Conservation (phyloP, 169 alveolate genomes). For the Plasmodium adleri region DNA sequence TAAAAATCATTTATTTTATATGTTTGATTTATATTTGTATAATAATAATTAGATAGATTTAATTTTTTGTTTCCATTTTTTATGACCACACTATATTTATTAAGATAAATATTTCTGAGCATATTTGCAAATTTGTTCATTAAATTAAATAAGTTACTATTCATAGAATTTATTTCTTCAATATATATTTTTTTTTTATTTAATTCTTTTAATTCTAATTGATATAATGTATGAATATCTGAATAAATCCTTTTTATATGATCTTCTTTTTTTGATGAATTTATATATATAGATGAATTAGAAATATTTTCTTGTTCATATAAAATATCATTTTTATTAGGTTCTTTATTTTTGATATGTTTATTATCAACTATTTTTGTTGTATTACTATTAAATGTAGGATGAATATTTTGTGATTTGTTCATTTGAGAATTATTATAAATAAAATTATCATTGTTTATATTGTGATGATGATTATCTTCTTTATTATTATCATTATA, state of each 20-base stretch:
- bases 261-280: slow-evolving; percentile 5
- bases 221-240: slow-evolving; percentile 38
- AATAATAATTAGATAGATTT: slow-evolving; percentile 44
- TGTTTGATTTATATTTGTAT: slow-evolving; percentile 33
- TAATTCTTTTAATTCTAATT: slow-evolving; percentile 45
- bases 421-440: too few species aligned
- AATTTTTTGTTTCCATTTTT: slow-evolving; percentile 47
- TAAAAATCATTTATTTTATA: slow-evolving; percentile 4
- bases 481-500: too few species aligned
- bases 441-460: too few species aligned
- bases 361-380: too few species aligned
- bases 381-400: too few species aligned
- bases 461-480: too few species aligned
- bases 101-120: slow-evolving; percentile 46
- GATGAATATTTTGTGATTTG: too few species aligned
- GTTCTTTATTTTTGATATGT: too few species aligned
- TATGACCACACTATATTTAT: slow-evolving; percentile 45
- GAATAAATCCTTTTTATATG: slow-evolving; percentile 11
- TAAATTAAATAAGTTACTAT: slow-evolving; percentile 28
- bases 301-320: too few species aligned
- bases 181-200: slow-evolving; percentile 47
- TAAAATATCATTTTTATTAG: too few species aligned
- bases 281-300: slow-evolving; percentile 2
- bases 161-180: slow-evolving; percentile 24
- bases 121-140: slow-evolving; percentile 29